These are phyloP conservation scores for Mucor plumbeus DNA, from an alignment of 371 early-diverging fungal genomes.

Conservation along the genomic window DNA sequence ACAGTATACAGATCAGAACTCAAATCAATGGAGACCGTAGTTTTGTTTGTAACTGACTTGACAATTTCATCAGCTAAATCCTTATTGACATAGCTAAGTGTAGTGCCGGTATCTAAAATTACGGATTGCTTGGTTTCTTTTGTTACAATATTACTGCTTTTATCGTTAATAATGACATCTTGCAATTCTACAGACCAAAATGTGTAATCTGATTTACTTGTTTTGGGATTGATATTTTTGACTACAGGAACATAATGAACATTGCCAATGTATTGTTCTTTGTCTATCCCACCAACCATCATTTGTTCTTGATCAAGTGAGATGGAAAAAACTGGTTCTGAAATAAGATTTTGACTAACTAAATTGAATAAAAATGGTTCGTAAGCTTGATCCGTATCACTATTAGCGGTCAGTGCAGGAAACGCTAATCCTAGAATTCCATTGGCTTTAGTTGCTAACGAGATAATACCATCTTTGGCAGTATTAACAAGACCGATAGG, in stretches of 20 bases:
- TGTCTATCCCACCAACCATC: conserved; percentile 64
- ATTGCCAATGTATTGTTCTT: conserved; percentile 50
- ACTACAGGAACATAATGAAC: conserved; percentile 49
- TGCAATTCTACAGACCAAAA: conserved; percentile 14
- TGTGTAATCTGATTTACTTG: conserved; percentile 8
- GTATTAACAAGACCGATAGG: conserved; percentile 34
- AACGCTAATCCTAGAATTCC: conserved; percentile 40
- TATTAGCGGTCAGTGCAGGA: conserved; percentile 24
- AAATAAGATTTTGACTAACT: conserved; percentile 16
- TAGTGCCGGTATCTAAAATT: conserved; percentile 53
- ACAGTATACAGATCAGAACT: conserved; percentile 13
- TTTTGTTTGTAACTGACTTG: conserved; percentile 1
- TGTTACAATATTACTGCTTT: conserved; percentile 23
- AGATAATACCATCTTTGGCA: conserved; percentile 18
- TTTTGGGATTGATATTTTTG: conserved; percentile 7
- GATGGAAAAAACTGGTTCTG: conserved; percentile 28
- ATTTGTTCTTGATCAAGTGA: conserved; percentile 43
- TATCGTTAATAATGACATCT: background rate
- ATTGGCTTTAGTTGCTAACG: conserved; percentile 23
- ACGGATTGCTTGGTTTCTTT: conserved; percentile 39
- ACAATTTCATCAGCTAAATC: conserved; percentile 8
- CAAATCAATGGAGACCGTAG: background rate
- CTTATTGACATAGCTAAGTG: conserved; percentile 17
- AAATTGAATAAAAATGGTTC: conserved; percentile 29
- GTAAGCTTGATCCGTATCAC: conserved; percentile 8